These are phyloP conservation scores for Paramecium tetraurelia DNA, from an alignment of 73 alveolate species.

Conservation along the genomic window DNA sequence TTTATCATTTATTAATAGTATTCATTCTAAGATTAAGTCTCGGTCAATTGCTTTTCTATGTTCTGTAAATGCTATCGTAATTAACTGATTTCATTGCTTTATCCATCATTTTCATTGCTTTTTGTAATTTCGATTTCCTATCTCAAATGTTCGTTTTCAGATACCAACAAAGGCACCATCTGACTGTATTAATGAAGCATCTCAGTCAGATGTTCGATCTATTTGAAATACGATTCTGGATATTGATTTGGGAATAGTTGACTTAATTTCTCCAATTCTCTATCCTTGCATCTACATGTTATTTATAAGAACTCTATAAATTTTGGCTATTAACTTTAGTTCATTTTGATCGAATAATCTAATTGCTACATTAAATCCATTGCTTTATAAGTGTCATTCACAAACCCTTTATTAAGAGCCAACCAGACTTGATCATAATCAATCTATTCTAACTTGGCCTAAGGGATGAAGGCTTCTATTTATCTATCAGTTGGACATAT, in stretches of 20 bases:
- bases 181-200: conserved; percentile 17
- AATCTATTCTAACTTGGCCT: neutral
- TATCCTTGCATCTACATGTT: neutral
- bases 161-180: conserved; percentile 32
- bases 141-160: conserved; percentile 12
- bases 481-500: conserved; percentile 50
- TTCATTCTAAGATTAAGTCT: neutral
- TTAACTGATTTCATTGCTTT: neutral
- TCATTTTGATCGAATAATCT: neutral
- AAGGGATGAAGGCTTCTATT: neutral
- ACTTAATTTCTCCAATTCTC: conserved; percentile 40
- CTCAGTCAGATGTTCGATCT: neutral
- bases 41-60: neutral
- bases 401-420: conserved; percentile 30
- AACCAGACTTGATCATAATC: conserved; percentile 38
- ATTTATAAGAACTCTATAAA: neutral
- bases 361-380: conserved; percentile 28
- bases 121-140: neutral
- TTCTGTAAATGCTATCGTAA: neutral
- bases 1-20: neutral
- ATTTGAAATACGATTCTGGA: conserved; percentile 17
- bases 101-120: neutral
- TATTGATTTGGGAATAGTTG: neutral
- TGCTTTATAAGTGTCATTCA: neutral
- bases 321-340: neutral